Percentiles rank a stretch among this genome's conserved stretches.
Evolutionary conservation across 441 rosid species (phyloP).

Genomic region (Croton laevigatus): DNA sequence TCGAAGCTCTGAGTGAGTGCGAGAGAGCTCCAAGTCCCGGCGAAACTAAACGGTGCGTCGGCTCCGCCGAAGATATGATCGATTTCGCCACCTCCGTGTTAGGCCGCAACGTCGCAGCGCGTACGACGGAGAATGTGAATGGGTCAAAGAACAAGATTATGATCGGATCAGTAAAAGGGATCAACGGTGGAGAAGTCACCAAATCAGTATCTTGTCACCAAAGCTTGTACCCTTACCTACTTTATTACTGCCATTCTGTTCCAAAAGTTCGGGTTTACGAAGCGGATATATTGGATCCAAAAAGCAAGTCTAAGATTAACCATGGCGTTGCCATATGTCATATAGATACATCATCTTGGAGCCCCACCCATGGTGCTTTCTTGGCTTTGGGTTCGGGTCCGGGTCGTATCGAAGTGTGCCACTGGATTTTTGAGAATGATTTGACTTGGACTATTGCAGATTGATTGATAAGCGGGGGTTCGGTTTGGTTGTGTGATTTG

Average conservation of each 20-base stretch:
- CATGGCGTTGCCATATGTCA: slow-evolving; percentile 94
- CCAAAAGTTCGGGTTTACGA: slow-evolving; percentile 90
- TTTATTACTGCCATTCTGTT: slow-evolving; percentile 97
- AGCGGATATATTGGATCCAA: slow-evolving; percentile 68
- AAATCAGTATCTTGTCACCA: slow-evolving; percentile 94
- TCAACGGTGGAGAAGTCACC: slow-evolving; percentile 84
- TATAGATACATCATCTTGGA: slow-evolving; percentile 87
- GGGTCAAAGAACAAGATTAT: slow-evolving; percentile 63
- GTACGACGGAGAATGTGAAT: slow-evolving; percentile 57
- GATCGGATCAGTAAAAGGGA: slow-evolving; percentile 65
- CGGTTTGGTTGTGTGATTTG: neutral
- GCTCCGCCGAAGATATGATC: slow-evolving; percentile 85
- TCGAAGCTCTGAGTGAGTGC: slow-evolving; percentile 67
- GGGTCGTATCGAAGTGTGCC: slow-evolving; percentile 85
- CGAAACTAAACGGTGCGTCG: slow-evolving; percentile 89
- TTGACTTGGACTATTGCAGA: slow-evolving; percentile 84
- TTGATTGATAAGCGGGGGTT: slow-evolving; percentile 6
- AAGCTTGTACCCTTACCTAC: slow-evolving; percentile 77
- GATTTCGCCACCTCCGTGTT: slow-evolving; percentile 82
- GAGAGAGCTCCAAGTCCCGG: slow-evolving; percentile 80
- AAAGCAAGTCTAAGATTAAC: slow-evolving; percentile 53
- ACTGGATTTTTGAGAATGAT: slow-evolving; percentile 96
- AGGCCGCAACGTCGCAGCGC: slow-evolving; percentile 62
- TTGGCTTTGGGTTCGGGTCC: slow-evolving; percentile 74
- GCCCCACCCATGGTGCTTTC: slow-evolving; percentile 85